Percentiles rank a stretch among this genome's conserved stretches.
phyloP scores from a whole-genome alignment of 1,139 yeast genomes.

The Sugiyamaella sp. region DNA sequence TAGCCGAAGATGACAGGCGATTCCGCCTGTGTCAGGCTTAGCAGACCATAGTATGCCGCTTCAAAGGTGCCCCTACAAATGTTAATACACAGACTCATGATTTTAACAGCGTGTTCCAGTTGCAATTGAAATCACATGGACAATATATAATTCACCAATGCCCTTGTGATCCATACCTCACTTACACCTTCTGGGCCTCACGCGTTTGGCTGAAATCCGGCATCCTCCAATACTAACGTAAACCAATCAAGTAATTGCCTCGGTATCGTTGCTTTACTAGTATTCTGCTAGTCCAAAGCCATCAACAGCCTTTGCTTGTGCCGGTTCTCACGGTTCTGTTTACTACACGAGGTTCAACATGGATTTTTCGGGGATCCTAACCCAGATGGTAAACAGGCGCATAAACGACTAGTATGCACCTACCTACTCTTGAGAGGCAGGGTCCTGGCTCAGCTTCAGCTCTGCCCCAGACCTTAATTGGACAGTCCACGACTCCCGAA shows the following conservation, averaged over 20 bases:
- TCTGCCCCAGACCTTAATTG: no score
- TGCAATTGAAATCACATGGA: not conserved
- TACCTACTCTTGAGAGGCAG: not conserved
- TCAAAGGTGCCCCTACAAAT: slow-evolving; percentile 31
- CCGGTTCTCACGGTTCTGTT: not conserved
- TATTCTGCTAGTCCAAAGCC: slow-evolving; percentile 4
- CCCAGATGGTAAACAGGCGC: slow-evolving; percentile 11
- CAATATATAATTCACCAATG: not conserved
- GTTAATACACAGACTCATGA: not conserved
- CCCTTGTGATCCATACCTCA: not conserved
- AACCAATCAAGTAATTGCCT: not conserved
- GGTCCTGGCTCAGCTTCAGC: not conserved
- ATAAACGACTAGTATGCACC: not conserved
- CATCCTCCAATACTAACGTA: slow-evolving; percentile 3
- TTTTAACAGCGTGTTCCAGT: not conserved
- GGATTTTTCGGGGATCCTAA: slow-evolving; percentile 11
- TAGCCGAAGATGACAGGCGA: not conserved
- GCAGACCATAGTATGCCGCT: slow-evolving; percentile 35
- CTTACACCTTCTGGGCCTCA: slow-evolving; percentile 15
- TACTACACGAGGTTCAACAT: not conserved
- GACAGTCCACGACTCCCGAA: no score
- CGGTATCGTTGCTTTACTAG: no score
- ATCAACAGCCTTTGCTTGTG: not conserved
- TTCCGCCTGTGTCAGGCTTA: slow-evolving; percentile 24
- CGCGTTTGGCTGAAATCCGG: slow-evolving; percentile 16